Evolutionary conservation across 2,329 filamentous ascomycete genomes (phyloP).

Genomic region (Chaetomiaceae sp.): DNA sequence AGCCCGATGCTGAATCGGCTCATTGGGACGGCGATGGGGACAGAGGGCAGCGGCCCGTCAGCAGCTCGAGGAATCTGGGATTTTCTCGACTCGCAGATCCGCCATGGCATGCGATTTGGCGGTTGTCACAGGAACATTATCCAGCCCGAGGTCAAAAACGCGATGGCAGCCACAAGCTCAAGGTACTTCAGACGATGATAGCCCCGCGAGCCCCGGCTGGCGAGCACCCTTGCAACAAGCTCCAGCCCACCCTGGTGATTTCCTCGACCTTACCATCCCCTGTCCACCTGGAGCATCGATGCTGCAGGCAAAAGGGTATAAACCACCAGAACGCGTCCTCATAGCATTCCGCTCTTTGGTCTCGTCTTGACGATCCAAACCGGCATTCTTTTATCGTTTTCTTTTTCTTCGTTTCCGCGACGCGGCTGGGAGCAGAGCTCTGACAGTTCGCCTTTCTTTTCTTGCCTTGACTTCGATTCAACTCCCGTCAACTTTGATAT

Average conservation of each 20-base stretch:
- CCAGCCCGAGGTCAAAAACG: background rate
- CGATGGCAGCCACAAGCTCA: no score
- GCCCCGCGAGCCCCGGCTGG: no score
- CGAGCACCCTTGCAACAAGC: conserved; percentile 11
- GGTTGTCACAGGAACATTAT: background rate
- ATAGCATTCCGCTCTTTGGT: conserved; percentile 21
- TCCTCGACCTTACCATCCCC: conserved; percentile 2
- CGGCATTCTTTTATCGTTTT: conserved; percentile 6
- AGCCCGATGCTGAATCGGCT: background rate
- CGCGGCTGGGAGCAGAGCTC: conserved; percentile 41
- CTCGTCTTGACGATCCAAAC: conserved; percentile 23
- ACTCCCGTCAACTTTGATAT: background rate
- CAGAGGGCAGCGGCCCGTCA: background rate
- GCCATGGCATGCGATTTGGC: no score
- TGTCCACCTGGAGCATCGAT: background rate
- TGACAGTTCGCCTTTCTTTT: conserved; percentile 39
- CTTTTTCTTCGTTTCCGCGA: conserved; percentile 23
- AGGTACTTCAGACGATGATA: conserved; percentile 6
- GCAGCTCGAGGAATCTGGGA: no score
- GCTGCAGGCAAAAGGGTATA: conserved; percentile 15
- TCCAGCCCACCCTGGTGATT: background rate
- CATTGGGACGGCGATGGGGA: background rate
- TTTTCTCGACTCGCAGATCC: no score
- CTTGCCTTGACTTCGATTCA: conserved; percentile 4
- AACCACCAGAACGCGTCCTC: conserved; percentile 16